Evolutionary conservation across 176 grass and related monocot species (phyloP), one percentile per base, ranked within the genome.

Genomic region (Lolium perenne): DNA sequence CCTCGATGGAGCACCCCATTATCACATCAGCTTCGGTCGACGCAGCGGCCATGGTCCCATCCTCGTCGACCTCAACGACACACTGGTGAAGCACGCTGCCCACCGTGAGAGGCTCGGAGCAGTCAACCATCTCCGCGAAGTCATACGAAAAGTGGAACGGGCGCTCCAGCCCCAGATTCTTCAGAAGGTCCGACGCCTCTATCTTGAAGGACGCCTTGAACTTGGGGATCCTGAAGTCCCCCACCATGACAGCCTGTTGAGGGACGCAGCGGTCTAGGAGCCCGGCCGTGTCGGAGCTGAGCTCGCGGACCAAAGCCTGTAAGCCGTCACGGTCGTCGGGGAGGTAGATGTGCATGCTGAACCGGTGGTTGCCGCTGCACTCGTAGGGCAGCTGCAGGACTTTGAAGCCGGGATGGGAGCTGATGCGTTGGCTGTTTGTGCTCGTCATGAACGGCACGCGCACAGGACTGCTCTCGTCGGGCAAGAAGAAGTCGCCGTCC

Each of bases 21-120:
- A 63, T 7, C 5, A 70, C 6, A 16, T 25, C 43, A 0, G 8
- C 40, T 6, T 21, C 57, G 14, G 78, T 81, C 4, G 69, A 71
- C 2, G 91, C 84, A 21, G 91, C 70, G 13, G 91, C 91, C 18
- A 81, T 72, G 2, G 88, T 93, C 2, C 91, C 88, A 79, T 85
- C 25, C 43, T 93, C 88, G 18, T 90, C 15, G 41, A 90, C 84
- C 59, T 82, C 65, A 35, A 90, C 80, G 18, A 55, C 65, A 18
- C 81, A 74, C 46, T 50, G 21, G 43, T 74, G 71, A 48, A 74
- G 45, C 46, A 74, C 71, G 5, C 3, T 49, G 12, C 14, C 21
- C 46, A 74, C 46, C 7, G 64, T 32, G 0, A 68, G 29, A 38
- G 6, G 6, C 14, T 35, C 64, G 14, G 46, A 3, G 12, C 21